Evolutionary conservation across 495 filamentous ascomycete genomes (phyloP).

Genomic region (Parmelia sp.): DNA sequence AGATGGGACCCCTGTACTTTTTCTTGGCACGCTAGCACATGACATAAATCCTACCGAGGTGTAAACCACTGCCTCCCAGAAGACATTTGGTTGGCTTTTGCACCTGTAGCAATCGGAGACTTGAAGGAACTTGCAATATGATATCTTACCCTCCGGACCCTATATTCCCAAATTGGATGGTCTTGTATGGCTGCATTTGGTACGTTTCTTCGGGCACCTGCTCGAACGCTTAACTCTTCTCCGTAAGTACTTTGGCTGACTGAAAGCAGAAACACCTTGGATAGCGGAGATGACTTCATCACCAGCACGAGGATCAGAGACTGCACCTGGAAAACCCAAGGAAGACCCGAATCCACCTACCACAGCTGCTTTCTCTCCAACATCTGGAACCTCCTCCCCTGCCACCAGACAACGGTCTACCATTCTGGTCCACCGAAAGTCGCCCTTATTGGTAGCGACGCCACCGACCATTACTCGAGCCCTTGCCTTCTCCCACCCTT

Average conservation of each 20-base stretch:
- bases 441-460: constrained; percentile 84
- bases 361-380: constrained; percentile 79
- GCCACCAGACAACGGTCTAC: constrained; percentile 74
- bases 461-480: constrained; percentile 89
- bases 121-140: constrained; percentile 1
- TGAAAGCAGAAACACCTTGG: constrained; percentile 53
- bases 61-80: not conserved
- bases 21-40: constrained; percentile 2
- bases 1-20: too few relatives aligned
- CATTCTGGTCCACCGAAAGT: constrained; percentile 94
- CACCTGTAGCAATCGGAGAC: too few relatives aligned
- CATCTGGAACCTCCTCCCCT: constrained; percentile 58
- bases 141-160: not conserved
- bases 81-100: not conserved
- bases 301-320: constrained; percentile 33
- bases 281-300: constrained; percentile 34
- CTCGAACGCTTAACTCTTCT: constrained; percentile 13
- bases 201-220: constrained; percentile 30
- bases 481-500: constrained; percentile 89
- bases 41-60: not conserved
- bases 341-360: constrained; percentile 61
- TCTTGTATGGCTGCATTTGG: constrained; percentile 59
- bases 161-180: constrained; percentile 21
- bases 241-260: not conserved
- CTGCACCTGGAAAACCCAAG: constrained; percentile 34